These are phyloP conservation scores for Isatis lusitanica DNA, from an alignment of 441 rosid species.

Conservation along the genomic window DNA sequence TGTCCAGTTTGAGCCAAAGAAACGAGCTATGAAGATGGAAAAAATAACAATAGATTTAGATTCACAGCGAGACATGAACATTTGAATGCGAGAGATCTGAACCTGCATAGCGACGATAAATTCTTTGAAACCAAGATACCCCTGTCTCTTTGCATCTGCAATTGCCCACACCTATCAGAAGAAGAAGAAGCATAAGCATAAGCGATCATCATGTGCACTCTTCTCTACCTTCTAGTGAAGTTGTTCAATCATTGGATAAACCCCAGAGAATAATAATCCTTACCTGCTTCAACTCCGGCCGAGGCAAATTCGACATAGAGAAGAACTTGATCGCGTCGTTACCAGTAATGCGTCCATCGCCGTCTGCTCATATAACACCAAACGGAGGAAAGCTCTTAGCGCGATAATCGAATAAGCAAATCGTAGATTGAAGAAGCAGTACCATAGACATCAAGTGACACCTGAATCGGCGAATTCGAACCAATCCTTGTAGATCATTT, in stretches of 20 bases:
- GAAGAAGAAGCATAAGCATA: constrained; percentile 13
- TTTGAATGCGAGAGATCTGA: background rate
- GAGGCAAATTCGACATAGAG: constrained; percentile 69
- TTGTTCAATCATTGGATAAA: background rate
- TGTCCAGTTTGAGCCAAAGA: constrained; percentile 81
- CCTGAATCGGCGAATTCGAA: constrained; percentile 82
- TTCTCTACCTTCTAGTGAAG: constrained; percentile 5
- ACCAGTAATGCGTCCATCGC: constrained; percentile 88
- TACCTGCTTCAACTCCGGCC: constrained; percentile 88
- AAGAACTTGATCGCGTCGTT: constrained; percentile 88
- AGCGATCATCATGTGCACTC: background rate
- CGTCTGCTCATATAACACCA: constrained; percentile 45
- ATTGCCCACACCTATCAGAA: constrained; percentile 80
- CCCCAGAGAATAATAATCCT: background rate
- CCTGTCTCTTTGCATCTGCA: constrained; percentile 83
- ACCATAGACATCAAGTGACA: background rate
- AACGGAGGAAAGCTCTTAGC: constrained; percentile 14
- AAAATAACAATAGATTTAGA: constrained; percentile 27
- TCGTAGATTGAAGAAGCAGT: background rate
- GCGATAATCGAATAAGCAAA: background rate
- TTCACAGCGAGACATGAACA: background rate
- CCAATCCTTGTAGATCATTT: constrained; percentile 79
- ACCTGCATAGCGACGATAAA: constrained; percentile 90
- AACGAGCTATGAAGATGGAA: constrained; percentile 52
- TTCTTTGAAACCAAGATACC: constrained; percentile 79